These are phyloP conservation scores for Candida nonsorbophila DNA, from an alignment of 805 yeast species.

Conservation along the genomic window DNA sequence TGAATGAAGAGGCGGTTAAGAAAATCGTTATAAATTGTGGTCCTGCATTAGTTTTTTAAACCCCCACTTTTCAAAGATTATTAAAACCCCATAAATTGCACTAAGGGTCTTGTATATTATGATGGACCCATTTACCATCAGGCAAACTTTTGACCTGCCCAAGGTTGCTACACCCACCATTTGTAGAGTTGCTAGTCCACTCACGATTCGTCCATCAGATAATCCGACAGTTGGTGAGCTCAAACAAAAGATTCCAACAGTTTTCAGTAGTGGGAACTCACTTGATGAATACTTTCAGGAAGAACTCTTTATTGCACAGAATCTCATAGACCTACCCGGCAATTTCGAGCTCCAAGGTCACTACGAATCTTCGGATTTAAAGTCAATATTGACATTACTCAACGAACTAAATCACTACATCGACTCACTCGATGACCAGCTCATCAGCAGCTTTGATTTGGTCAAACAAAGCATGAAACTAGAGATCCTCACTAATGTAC, in stretches of 20 bases:
- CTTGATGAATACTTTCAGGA: slow-evolving; percentile 6
- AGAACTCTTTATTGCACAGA: slow-evolving; percentile 7
- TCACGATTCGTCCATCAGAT: no score
- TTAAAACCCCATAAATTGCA: no score
- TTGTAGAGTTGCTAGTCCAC: no score
- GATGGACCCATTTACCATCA: no score
- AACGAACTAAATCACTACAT: not conserved
- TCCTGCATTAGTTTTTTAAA: no score
- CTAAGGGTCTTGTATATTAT: no score
- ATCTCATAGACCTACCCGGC: slow-evolving; percentile 4
- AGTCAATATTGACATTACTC: not conserved
- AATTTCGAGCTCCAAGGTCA: slow-evolving; percentile 1
- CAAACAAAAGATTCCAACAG: slow-evolving; percentile 5
- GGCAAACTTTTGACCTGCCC: no score
- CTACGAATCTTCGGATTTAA: not conserved
- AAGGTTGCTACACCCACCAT: no score
- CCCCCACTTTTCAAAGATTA: no score
- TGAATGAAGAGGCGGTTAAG: no score
- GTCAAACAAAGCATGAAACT: slow-evolving; percentile 6
- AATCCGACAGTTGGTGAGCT: slow-evolving; percentile 8
- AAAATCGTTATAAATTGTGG: no score
- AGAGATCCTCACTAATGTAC: slow-evolving; percentile 8
- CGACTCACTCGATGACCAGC: slow-evolving; percentile 1
- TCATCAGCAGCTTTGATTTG: slow-evolving; percentile 1
- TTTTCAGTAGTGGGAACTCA: slow-evolving; percentile 5